Conservation (phyloP, 768 basidiomycete genomes). For the Rhodosporidiobolus sp. region DNA sequence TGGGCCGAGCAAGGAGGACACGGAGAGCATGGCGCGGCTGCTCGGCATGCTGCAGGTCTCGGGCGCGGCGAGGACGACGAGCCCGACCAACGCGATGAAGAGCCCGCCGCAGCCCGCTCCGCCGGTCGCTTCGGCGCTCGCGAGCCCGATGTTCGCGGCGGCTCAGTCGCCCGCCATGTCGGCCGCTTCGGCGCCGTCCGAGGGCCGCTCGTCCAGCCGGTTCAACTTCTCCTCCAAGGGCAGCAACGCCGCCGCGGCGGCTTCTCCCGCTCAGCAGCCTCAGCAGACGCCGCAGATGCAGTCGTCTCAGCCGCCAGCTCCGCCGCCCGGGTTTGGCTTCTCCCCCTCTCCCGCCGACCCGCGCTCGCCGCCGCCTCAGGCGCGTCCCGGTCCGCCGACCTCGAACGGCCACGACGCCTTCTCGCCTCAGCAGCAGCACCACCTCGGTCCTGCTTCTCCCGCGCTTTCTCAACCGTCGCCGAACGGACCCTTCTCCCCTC, state of each 20-base stretch:
- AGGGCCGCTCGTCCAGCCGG: conserved; percentile 24
- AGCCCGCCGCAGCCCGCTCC: neutral
- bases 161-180: neutral
- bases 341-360: neutral
- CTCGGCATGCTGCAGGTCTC: conserved; percentile 38
- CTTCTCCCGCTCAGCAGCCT: conserved; percentile 4
- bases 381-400: neutral
- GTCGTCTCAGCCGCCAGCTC: neutral
- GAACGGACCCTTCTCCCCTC: neutral
- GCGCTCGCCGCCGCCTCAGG: neutral
- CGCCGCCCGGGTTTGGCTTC: neutral
- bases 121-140: neutral
- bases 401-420: no score
- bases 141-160: no score
- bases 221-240: conserved; percentile 23
- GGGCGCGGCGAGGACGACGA: conserved; percentile 8
- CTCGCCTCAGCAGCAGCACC: neutral
- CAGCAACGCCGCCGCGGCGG: neutral
- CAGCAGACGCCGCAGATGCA: neutral
- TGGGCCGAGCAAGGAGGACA: conserved; percentile 35
- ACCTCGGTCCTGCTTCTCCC: neutral
- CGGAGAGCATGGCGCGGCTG: conserved; percentile 34
- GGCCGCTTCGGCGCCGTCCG: neutral
- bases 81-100: neutral
- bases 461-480: neutral